Evolutionary conservation across 2,329 filamentous ascomycete genomes (phyloP).

Genomic region (Cyphellophora europaea): DNA sequence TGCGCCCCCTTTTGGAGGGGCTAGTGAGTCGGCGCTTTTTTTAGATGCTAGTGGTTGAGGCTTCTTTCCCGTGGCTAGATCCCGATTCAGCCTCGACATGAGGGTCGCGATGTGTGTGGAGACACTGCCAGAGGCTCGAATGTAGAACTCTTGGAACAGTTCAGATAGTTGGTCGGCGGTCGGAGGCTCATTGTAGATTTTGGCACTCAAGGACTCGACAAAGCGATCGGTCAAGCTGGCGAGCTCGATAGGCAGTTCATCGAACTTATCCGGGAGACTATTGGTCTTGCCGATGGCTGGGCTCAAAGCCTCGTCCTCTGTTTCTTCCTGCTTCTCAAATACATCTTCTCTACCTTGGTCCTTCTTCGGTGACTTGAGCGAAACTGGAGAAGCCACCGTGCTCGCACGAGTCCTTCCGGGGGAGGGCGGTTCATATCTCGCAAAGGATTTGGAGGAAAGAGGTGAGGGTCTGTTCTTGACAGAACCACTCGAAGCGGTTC

Average conservation of each 20-base stretch:
- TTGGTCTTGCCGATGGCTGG: constrained; percentile 20
- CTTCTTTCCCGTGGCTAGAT: constrained; percentile 37
- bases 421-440: constrained; percentile 24
- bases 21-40: constrained; percentile 11
- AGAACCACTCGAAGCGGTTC: constrained; percentile 10
- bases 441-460: constrained; percentile 30
- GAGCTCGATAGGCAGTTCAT: constrained; percentile 89
- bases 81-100: constrained; percentile 63
- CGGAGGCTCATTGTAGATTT: constrained; percentile 74
- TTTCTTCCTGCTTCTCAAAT: constrained; percentile 32
- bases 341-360: constrained; percentile 25
- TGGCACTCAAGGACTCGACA: constrained; percentile 79
- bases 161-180: constrained; percentile 71
- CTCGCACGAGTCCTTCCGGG: constrained; percentile 19
- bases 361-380: constrained; percentile 16
- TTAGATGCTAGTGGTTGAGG: constrained; percentile 40
- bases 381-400: constrained; percentile 11
- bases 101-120: constrained; percentile 77
- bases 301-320: constrained; percentile 30
- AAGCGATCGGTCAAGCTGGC: constrained; percentile 87
- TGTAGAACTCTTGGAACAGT: constrained; percentile 94
- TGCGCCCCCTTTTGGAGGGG: constrained; percentile 26
- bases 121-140: constrained; percentile 69
- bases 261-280: constrained; percentile 56
- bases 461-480: constrained; percentile 22